phyloP scores from a whole-genome alignment of 371 early-diverging fungal genomes.

The Rhizopus arrhizus region DNA sequence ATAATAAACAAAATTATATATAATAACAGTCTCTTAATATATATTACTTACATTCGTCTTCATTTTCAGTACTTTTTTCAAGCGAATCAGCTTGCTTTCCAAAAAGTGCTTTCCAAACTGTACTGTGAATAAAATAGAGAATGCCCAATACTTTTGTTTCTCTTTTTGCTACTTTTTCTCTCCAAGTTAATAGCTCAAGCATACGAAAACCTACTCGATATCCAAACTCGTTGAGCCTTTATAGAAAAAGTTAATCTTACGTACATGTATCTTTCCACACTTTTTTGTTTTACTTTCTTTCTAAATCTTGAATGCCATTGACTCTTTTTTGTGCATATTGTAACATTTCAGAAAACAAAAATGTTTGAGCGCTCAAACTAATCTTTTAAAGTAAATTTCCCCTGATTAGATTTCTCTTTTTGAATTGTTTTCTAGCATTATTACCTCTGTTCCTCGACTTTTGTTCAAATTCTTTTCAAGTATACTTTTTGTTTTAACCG shows the following conservation, averaged over 20 bases:
- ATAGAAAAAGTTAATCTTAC: background rate
- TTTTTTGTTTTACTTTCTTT: conserved; percentile 69
- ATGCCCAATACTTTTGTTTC: conserved; percentile 86
- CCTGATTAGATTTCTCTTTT: too few species aligned
- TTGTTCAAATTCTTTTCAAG: conserved; percentile 71
- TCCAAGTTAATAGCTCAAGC: conserved; percentile 83
- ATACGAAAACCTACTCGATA: conserved; percentile 89
- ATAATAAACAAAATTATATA: background rate
- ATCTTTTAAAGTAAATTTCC: conserved; percentile 55
- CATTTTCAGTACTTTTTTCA: conserved; percentile 90
- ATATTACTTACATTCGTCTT: conserved; percentile 83
- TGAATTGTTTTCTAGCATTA: background rate
- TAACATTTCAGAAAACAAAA: conserved; percentile 93
- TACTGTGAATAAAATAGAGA: conserved; percentile 88
- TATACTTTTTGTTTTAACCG: conserved; percentile 39
- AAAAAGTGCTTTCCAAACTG: conserved; percentile 91
- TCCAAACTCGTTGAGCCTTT: conserved; percentile 87
- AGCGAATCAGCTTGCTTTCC: conserved; percentile 93
- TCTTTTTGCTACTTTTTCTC: conserved; percentile 85
- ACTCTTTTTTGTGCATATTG: conserved; percentile 94
- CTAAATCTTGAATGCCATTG: conserved; percentile 91
- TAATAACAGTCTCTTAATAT: background rate
- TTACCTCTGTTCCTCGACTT: conserved; percentile 65
- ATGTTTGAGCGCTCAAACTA: conserved; percentile 82
- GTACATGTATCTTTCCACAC: background rate